These are phyloP conservation scores for Beauveria sp. DNA, from an alignment of 2,329 filamentous ascomycete genomes.

Conservation along the genomic window DNA sequence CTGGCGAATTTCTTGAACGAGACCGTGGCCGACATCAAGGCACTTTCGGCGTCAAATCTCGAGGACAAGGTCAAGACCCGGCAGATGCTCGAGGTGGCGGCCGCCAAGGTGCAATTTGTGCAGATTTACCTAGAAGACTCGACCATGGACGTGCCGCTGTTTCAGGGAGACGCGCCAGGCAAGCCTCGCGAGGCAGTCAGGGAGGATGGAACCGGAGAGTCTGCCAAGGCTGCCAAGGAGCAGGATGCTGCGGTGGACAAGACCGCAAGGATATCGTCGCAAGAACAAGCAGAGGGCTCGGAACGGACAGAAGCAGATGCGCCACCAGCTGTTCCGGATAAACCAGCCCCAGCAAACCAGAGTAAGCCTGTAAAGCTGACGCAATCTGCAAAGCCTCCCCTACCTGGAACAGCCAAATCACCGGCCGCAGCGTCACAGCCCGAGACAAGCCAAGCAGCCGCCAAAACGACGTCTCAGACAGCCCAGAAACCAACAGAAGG, in stretches of 20 bases:
- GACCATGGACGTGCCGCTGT: constrained; percentile 39
- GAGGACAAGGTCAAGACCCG: constrained; percentile 42
- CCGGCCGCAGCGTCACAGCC: not conserved
- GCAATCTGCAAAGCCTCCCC: not conserved
- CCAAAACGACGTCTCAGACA: not conserved
- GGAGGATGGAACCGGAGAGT: not conserved
- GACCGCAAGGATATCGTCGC: not conserved
- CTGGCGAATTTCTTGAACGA: constrained; percentile 62
- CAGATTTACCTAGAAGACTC: constrained; percentile 54
- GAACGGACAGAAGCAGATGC: not conserved
- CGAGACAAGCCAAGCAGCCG: too few species aligned
- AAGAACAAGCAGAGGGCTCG: not conserved
- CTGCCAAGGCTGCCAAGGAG: not conserved
- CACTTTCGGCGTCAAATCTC: constrained; percentile 43
- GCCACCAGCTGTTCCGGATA: not conserved
- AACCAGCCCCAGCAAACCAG: not conserved
- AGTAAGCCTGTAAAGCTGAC: not conserved
- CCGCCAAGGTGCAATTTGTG: constrained; percentile 58
- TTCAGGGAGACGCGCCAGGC: not conserved
- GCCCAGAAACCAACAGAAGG: not conserved
- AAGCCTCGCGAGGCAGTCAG: not conserved
- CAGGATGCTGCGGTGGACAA: not conserved
- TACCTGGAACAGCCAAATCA: not conserved
- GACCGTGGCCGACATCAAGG: constrained; percentile 55
- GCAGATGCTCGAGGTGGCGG: constrained; percentile 49